Evolutionary conservation across 2,329 filamentous ascomycete species (phyloP), one percentile per base, ranked within the genome.

Genomic region (Botrytis aclada): DNA sequence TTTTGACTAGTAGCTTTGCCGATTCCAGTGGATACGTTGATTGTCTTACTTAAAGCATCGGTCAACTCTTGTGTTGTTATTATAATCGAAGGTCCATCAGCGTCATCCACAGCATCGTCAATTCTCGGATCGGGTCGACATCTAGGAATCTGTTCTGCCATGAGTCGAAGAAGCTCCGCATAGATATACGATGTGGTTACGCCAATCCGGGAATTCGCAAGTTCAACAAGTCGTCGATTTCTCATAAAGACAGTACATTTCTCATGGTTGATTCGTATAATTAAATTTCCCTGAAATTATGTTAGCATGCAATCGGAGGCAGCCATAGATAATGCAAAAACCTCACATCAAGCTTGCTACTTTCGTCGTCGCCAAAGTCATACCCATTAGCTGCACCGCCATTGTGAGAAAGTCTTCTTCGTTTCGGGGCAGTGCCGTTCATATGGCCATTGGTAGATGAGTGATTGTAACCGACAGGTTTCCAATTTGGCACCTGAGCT

Each of bases 191-290:
- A 90, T 1, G 95, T 97, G 1, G 88, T 89, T 58, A 90, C 86
- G 62, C 94, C 93, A 32, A 96, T 87, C 45, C 88, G 86, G 70
- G 92, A 88, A 69, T 90, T 86, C 1, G 90, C 93, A 72, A 94
- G 88, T n/a, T 89, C 86, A 70, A 91, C 89, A 4, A 98, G 89
- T 32, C 90, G 89, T 76, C 91, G 88, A 78, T 94, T 97, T 72
- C 95, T 93, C 75, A 97, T 85, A 67, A 93, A 90, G 16, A 98
- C 93, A 10, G 91, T 85, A 74, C 94, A 93, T 81, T 95, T 97
- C 72, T 95, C 92, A 79, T 93, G 91, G 80, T 97, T 98, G 71
- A 98, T 85, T 41, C 91, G 89, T 66, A 98, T 85, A 51, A 95
- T 86, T 76, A 94, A 85, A 73, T 92, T 88, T 67, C 89, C 87